Base-by-base conservation (phyloP, 2,329 filamentous ascomycete species). In the Cercospora sp. region DNA sequence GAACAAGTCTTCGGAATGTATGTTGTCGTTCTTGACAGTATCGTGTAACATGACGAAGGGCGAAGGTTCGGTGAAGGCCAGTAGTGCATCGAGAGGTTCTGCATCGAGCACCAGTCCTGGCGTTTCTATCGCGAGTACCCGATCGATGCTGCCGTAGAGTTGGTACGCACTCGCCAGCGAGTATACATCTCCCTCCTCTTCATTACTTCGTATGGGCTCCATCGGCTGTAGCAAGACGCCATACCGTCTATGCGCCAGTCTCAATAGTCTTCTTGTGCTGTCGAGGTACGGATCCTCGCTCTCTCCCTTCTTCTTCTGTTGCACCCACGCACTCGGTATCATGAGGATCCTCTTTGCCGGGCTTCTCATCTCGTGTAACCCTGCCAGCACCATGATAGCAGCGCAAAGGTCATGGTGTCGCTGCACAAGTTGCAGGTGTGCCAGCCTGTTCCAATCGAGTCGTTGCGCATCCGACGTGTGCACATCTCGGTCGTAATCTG, bases 361-460 rank as follows among this genome's bases (percentile, higher is more conserved):
- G 63, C 80, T 83, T 72, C 79, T 82, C 72, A 81, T 76, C 42
- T 76, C 73, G 57, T 83, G 79, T 45, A 85, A 69, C 39, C 83
- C 83, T 2, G 79, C 80, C 48, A 85, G 79, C 36, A 84, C 75
- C 82, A 85, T 84, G 62, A 85, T 79, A 0, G 83, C 81, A 51
- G 77, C 82, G 76, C 83, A 85, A n/a, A 84, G 76, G 68, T 83
- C 80, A 45, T 80, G 79, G 45, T 83, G 82, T 23, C 78, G 77
- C 23, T 77, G 77, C 30, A 81, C 82, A 9, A 84, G 75, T 70
- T 84, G 82, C n/a, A 82, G 79, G 64, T 84, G 83, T 30, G 82
- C 83, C 39, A 84, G 75, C 28, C 78, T 71, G 20, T 75, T 78
- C 83, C 83, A 85, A 68, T 84, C 77, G 60, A 83, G 70, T 12